Conservation (phyloP, 768 basidiomycete genomes). For the Suillus clintonianus region DNA sequence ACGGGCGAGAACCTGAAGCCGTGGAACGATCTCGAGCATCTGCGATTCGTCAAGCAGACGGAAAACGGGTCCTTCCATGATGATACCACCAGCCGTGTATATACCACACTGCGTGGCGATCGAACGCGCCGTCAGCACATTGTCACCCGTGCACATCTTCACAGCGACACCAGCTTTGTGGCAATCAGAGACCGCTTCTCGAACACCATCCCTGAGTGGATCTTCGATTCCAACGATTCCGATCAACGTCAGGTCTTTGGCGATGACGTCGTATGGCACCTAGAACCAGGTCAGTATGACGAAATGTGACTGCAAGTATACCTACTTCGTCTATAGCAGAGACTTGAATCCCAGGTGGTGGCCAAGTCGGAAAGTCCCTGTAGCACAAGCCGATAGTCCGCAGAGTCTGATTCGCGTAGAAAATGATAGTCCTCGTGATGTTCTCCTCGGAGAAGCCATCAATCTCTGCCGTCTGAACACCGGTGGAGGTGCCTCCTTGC, state of each 20-base stretch:
- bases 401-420: constrained; percentile 95
- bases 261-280: constrained; percentile 72
- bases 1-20: constrained; percentile 93
- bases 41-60: constrained; percentile 71
- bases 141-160: constrained; percentile 99
- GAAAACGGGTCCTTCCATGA: constrained; percentile 98
- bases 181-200: constrained; percentile 85
- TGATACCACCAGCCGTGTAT: constrained; percentile 88
- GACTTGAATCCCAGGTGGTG: constrained; percentile 52
- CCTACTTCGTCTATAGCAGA: constrained; percentile 57
- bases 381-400: constrained; percentile 96
- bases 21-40: constrained; percentile 81
- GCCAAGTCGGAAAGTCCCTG: constrained; percentile 85
- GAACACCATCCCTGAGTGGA: constrained; percentile 88
- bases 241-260: constrained; percentile 77
- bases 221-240: constrained; percentile 96
- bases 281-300: constrained; percentile 26
- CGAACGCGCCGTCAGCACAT: constrained; percentile 92
- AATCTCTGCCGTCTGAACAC: constrained; percentile 53
- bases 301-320: constrained; percentile 2
- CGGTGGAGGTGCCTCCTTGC: constrained; percentile 15
- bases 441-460: constrained; percentile 73
- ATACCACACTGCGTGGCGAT: constrained; percentile 97
- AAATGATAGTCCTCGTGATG: constrained; percentile 91
- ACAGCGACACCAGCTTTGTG: constrained; percentile 86